Evolutionary conservation across 1,139 yeast species (phyloP).

Genomic region (Saccharomyces hybrid): DNA sequence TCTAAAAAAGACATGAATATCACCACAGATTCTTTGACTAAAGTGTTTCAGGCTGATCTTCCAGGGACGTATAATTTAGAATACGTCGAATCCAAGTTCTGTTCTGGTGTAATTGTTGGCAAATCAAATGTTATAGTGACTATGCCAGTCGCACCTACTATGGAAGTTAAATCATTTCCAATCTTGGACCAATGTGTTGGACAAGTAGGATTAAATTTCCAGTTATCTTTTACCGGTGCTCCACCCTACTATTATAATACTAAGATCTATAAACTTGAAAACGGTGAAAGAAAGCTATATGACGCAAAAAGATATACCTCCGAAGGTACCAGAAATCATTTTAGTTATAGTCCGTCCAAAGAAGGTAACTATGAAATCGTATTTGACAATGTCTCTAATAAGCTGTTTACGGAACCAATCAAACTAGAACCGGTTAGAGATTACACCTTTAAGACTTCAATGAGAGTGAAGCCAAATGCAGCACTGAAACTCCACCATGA

Average conservation of each 20-base stretch:
- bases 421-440: slow-evolving; percentile 28
- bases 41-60: slow-evolving; percentile 28
- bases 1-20: slow-evolving; percentile 27
- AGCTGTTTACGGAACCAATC: slow-evolving; percentile 41
- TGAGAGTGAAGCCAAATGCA: slow-evolving; percentile 41
- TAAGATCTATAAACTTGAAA: slow-evolving; percentile 48
- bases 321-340: slow-evolving; percentile 42
- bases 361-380: slow-evolving; percentile 78
- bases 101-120: slow-evolving; percentile 54
- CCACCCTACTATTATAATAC: slow-evolving; percentile 73
- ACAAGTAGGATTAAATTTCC: slow-evolving; percentile 76
- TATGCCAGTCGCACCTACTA: slow-evolving; percentile 47
- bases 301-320: slow-evolving; percentile 35
- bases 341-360: slow-evolving; percentile 64
- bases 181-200: slow-evolving; percentile 88
- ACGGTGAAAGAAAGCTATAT: slow-evolving; percentile 28
- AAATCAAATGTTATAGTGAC: slow-evolving; percentile 43
- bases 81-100: slow-evolving; percentile 49
- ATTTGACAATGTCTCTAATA: slow-evolving; percentile 53
- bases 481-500: slow-evolving; percentile 27
- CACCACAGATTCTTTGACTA: slow-evolving; percentile 8
- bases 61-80: slow-evolving; percentile 61
- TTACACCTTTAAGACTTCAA: slow-evolving; percentile 35
- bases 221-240: slow-evolving; percentile 57
- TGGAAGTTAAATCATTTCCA: slow-evolving; percentile 48